These are phyloP conservation scores for Botrytis paeoniae DNA, from an alignment of 2,329 filamentous ascomycete genomes.

Conservation along the genomic window DNA sequence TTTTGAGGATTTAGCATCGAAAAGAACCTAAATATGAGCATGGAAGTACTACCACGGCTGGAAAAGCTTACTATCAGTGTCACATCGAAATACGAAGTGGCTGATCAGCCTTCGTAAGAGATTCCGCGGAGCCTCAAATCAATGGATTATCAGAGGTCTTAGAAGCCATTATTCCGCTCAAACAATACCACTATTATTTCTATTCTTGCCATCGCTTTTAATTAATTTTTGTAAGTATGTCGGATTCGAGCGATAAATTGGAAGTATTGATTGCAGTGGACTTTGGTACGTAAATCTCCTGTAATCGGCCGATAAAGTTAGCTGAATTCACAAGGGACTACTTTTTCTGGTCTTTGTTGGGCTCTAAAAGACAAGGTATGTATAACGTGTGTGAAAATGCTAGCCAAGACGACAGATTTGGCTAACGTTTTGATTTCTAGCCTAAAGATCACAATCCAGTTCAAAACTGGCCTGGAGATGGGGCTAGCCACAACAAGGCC, in stretches of 20 bases:
- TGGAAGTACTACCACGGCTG: neutral
- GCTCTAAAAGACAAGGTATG: neutral
- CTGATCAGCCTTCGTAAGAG: neutral
- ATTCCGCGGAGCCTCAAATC: neutral
- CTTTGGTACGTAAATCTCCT: neutral
- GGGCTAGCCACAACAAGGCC: neutral
- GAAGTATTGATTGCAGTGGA: neutral
- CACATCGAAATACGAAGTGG: neutral
- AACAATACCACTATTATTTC: neutral
- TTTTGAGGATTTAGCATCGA: neutral
- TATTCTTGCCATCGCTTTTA: neutral
- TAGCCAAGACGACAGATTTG: too few species aligned
- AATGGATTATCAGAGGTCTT: neutral
- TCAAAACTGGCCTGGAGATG: slow-evolving; percentile 5
- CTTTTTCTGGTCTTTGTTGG: slow-evolving; percentile 1
- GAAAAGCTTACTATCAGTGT: neutral
- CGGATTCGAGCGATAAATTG: neutral
- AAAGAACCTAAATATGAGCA: neutral
- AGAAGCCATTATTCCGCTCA: too few species aligned
- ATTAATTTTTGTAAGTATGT: neutral
- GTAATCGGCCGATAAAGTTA: neutral
- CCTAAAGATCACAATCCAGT: neutral
- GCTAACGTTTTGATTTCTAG: neutral
- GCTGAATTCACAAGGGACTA: neutral
- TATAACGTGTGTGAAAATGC: too few species aligned